Conservation (phyloP, 176 grass and related monocot genomes). For the Musa acuminata region DNA sequence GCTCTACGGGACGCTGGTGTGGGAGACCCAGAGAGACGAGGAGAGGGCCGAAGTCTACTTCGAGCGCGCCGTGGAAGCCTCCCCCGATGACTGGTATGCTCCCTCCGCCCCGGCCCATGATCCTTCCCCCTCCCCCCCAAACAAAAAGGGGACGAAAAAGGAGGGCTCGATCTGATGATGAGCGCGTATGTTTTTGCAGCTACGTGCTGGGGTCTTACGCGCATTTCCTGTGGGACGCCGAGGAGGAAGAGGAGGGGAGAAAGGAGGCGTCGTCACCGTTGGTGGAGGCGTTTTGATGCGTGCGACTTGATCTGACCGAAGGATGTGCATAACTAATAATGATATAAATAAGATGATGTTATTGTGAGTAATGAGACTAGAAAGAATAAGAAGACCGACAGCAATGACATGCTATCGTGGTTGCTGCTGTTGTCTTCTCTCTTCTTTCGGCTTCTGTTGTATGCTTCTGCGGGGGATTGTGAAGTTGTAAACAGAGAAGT, state of each 20-base stretch:
- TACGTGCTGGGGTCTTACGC: constrained; percentile 64
- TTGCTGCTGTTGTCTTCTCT: background rate
- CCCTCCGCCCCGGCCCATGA: too few species aligned
- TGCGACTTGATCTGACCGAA: background rate
- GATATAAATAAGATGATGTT: too few species aligned
- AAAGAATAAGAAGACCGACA: too few species aligned
- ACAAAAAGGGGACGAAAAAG: too few species aligned
- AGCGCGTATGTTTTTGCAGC: constrained; percentile 28
- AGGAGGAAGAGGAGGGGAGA: constrained; percentile 28
- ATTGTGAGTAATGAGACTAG: too few species aligned
- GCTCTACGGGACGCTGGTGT: constrained; percentile 67
- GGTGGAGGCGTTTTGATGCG: constrained; percentile 46
- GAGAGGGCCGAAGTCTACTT: constrained; percentile 58
- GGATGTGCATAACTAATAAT: too few species aligned
- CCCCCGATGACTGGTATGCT: constrained; percentile 63
- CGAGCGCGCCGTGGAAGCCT: constrained; percentile 61
- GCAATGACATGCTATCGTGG: background rate
- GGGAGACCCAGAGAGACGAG: constrained; percentile 50
- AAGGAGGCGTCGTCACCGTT: constrained; percentile 15
- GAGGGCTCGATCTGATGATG: too few species aligned
- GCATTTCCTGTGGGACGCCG: constrained; percentile 71
- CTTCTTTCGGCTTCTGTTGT: background rate
- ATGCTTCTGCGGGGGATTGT: background rate
- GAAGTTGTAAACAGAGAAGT: background rate
- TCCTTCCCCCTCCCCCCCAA: background rate